Evolutionary conservation across 352 stramenopile species (phyloP).

Genomic region (Achlya hypogyna): DNA sequence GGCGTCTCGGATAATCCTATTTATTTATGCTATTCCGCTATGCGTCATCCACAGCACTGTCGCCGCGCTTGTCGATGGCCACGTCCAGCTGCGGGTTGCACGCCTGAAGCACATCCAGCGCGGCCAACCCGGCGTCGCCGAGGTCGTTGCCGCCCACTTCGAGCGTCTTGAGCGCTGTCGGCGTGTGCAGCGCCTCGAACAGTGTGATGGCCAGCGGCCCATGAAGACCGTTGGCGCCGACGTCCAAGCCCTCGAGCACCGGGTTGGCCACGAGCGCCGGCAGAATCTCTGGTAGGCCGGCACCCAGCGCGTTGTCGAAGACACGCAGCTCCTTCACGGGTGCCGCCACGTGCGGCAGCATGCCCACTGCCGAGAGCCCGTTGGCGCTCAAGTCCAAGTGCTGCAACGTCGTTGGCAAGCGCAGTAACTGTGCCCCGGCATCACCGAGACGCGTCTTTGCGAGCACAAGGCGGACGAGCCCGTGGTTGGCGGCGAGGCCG

Average conservation of each 20-base stretch:
- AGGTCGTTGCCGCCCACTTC: slow-evolving; percentile 80
- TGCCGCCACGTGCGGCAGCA: slow-evolving; percentile 38
- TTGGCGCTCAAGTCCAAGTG: slow-evolving; percentile 69
- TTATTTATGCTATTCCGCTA: slow-evolving; percentile 13
- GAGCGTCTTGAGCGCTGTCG: slow-evolving; percentile 61
- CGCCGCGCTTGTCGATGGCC: slow-evolving; percentile 67
- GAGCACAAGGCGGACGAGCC: slow-evolving; percentile 38
- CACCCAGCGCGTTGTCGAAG: slow-evolving; percentile 68
- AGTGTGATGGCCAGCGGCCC: slow-evolving; percentile 44
- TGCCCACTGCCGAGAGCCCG: slow-evolving; percentile 35
- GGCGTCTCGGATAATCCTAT: background rate
- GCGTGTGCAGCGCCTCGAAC: slow-evolving; percentile 51
- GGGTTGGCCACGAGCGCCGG: slow-evolving; percentile 41
- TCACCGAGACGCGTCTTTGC: slow-evolving; percentile 43
- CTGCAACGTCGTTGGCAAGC: slow-evolving; percentile 28
- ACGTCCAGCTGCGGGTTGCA: slow-evolving; percentile 58
- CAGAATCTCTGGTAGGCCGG: slow-evolving; percentile 39
- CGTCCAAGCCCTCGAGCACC: slow-evolving; percentile 45
- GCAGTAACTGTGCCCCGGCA: slow-evolving; percentile 33
- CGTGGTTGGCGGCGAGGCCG: slow-evolving; percentile 38
- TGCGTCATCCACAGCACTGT: slow-evolving; percentile 48
- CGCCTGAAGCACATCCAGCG: slow-evolving; percentile 47
- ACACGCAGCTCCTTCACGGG: slow-evolving; percentile 51
- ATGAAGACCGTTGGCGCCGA: slow-evolving; percentile 66
- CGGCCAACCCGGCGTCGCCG: slow-evolving; percentile 47